These are phyloP conservation scores for Neonothopanus nambi DNA, from an alignment of 1,284 basidiomycete species.

Conservation along the genomic window DNA sequence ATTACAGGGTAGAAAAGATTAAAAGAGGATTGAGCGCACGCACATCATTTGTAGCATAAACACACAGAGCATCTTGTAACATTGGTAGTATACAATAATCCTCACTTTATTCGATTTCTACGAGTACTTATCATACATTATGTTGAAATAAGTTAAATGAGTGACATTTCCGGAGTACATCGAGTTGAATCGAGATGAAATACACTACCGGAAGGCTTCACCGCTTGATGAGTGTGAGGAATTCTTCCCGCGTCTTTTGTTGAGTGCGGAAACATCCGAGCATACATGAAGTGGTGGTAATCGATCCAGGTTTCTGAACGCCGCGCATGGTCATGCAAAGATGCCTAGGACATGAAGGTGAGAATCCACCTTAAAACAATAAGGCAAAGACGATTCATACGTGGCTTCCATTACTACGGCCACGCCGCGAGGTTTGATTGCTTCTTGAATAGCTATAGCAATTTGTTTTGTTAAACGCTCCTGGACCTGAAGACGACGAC, in stretches of 20 bases:
- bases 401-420: slow-evolving; percentile 99
- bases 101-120: slow-evolving; percentile 4
- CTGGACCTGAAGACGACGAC: slow-evolving; percentile 94
- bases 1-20: slow-evolving; percentile 53
- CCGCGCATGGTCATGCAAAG: slow-evolving; percentile 99
- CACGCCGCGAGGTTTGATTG: slow-evolving; percentile 96
- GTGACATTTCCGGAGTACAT: not conserved
- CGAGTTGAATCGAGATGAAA: slow-evolving; percentile 46
- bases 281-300: slow-evolving; percentile 99
- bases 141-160: slow-evolving; percentile 15
- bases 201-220: slow-evolving; percentile 30
- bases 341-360: slow-evolving; percentile 59
- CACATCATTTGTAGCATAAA: slow-evolving; percentile 6
- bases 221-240: slow-evolving; percentile 76
- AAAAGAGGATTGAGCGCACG: slow-evolving; percentile 8
- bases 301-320: slow-evolving; percentile 96
- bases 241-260: slow-evolving; percentile 97
- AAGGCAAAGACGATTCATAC: slow-evolving; percentile 49
- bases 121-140: slow-evolving; percentile 6
- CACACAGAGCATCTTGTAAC: not conserved
- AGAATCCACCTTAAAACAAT: slow-evolving; percentile 17
- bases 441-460: slow-evolving; percentile 95
- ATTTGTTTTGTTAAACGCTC: slow-evolving; percentile 98
- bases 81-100: not conserved
- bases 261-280: slow-evolving; percentile 95